A percentile compares a stretch with the other conserved stretches of the same genome.
Evolutionary conservation across 75 land plant species (phyloP).

Genomic region (Selaginella moellendorffii): DNA sequence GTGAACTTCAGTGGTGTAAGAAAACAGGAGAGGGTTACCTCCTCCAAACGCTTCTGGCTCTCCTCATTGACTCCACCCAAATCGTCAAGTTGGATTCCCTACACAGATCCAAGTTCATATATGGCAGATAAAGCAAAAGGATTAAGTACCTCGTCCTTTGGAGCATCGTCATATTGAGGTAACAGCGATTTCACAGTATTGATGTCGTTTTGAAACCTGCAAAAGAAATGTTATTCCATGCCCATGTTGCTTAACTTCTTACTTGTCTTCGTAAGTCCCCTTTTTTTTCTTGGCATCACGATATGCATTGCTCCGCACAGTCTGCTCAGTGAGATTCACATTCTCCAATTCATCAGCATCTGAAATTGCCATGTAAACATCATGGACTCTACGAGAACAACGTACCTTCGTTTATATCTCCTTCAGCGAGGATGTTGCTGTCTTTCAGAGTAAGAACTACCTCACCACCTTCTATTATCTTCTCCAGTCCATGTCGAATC

Average conservation of each 20-base stretch:
- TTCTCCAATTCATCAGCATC: constrained; percentile 89
- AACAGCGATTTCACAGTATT: constrained; percentile 44
- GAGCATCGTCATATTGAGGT: constrained; percentile 87
- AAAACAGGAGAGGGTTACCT: constrained; percentile 27
- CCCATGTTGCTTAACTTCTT: too few species aligned
- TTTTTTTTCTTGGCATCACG: constrained; percentile 86
- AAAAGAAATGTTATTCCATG: too few species aligned
- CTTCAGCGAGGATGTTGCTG: constrained; percentile 62
- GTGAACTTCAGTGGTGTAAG: background rate
- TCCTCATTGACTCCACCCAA: constrained; percentile 66
- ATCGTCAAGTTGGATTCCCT: constrained; percentile 78
- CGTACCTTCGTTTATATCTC: constrained; percentile 79
- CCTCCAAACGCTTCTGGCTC: constrained; percentile 73
- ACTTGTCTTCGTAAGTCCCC: constrained; percentile 83
- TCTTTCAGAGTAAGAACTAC: constrained; percentile 94
- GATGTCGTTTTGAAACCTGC: constrained; percentile 68
- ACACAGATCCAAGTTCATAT: constrained; percentile 9
- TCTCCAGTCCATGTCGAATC: constrained; percentile 95
- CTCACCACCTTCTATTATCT: constrained; percentile 95
- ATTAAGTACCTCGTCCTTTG: constrained; percentile 46
- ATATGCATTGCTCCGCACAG: constrained; percentile 71
- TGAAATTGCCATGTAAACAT: constrained; percentile 17
- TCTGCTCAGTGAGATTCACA: constrained; percentile 84
- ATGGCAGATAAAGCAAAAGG: background rate
- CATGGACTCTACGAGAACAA: background rate